Conservation (phyloP, 2,329 filamentous ascomycete species). For the Claviceps sp. region DNA sequence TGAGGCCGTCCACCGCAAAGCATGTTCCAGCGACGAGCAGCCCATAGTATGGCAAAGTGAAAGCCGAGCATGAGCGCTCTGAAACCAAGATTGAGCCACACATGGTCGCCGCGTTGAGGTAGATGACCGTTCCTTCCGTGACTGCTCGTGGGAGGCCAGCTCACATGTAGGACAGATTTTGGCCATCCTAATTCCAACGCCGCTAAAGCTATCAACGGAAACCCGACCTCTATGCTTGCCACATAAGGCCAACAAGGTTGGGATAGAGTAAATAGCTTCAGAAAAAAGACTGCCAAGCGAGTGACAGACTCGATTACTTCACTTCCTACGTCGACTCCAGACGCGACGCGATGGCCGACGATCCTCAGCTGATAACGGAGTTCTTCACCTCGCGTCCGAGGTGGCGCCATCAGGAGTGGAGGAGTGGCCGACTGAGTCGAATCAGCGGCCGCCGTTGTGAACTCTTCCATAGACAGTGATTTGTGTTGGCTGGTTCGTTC, state of each 20-base stretch:
- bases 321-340: conserved; percentile 15
- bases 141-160: background rate
- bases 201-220: conserved; percentile 56
- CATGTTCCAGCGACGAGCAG: conserved; percentile 19
- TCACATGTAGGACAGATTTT: conserved; percentile 2
- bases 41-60: conserved; percentile 22
- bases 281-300: conserved; percentile 49
- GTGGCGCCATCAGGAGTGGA: conserved; percentile 35
- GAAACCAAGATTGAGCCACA: conserved; percentile 13
- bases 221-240: conserved; percentile 48
- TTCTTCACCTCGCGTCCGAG: conserved; percentile 21
- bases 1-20: conserved; percentile 17
- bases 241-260: conserved; percentile 60
- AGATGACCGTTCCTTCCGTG: background rate
- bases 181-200: conserved; percentile 47
- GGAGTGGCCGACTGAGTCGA: conserved; percentile 1
- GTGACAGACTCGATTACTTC: conserved; percentile 19
- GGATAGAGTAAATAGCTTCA: conserved; percentile 53
- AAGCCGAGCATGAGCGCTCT: conserved; percentile 19
- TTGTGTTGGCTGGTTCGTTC: background rate
- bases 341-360: conserved; percentile 19
- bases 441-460: background rate
- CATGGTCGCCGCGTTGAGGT: background rate
- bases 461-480: background rate
- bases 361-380: conserved; percentile 21